These are phyloP conservation scores for Colletotrichum sansevieriae DNA, from an alignment of 2,329 filamentous ascomycete genomes.

Conservation along the genomic window DNA sequence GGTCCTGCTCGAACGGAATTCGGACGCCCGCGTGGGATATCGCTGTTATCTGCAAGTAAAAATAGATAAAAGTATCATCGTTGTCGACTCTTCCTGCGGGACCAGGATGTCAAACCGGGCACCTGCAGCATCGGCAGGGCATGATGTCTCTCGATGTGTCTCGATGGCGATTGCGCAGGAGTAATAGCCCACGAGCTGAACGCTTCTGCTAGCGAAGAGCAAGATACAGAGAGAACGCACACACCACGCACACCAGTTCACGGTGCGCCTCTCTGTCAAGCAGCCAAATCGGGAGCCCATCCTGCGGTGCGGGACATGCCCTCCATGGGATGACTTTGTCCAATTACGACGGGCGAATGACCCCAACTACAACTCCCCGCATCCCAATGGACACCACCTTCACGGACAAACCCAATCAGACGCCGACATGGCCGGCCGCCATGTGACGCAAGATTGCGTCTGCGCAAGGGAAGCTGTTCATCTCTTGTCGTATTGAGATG, in stretches of 20 bases:
- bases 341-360: slow-evolving; percentile 20
- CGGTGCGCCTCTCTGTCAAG: neutral
- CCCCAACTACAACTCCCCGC: slow-evolving; percentile 37
- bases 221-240: slow-evolving; percentile 3
- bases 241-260: neutral
- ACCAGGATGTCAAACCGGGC: slow-evolving; percentile 19
- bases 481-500: slow-evolving; percentile 21
- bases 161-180: neutral
- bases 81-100: slow-evolving; percentile 2
- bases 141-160: neutral
- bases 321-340: slow-evolving; percentile 12
- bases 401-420: slow-evolving; percentile 30
- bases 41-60: slow-evolving; percentile 14
- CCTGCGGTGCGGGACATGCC: slow-evolving; percentile 9
- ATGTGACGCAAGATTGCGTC: slow-evolving; percentile 41
- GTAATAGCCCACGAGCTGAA: slow-evolving; percentile 8
- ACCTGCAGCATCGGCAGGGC: slow-evolving; percentile 23
- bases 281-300: slow-evolving; percentile 26
- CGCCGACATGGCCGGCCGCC: slow-evolving; percentile 29
- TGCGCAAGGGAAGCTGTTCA: slow-evolving; percentile 5
- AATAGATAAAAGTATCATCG: too few relatives aligned
- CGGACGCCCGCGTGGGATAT: slow-evolving; percentile 9
- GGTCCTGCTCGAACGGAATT: slow-evolving; percentile 9
- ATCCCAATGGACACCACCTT: slow-evolving; percentile 34
- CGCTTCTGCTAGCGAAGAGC: neutral